These are phyloP conservation scores for Trametes polyzona DNA, from an alignment of 1,284 basidiomycete species.

Conservation along the genomic window DNA sequence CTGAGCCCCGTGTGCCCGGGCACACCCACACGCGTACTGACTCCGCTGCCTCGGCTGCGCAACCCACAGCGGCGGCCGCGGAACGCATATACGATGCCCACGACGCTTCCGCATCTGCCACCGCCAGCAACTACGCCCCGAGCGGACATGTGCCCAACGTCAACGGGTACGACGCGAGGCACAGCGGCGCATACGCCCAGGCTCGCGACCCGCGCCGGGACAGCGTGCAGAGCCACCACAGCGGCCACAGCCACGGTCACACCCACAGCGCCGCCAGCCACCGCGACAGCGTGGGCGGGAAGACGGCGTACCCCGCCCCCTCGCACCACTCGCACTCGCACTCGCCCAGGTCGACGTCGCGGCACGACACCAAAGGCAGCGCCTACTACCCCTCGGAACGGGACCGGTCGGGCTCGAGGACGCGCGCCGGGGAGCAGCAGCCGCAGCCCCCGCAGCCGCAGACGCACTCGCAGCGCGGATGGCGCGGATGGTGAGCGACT, in stretches of 20 bases:
- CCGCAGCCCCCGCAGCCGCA: neutral
- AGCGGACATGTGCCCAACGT: no score
- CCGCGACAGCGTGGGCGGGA: neutral
- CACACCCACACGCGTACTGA: constrained; percentile 3
- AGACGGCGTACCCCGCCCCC: no score
- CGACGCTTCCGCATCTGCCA: neutral
- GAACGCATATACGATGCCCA: constrained; percentile 1
- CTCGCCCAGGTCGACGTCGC: neutral
- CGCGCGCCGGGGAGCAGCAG: no score
- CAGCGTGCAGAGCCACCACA: constrained; percentile 2
- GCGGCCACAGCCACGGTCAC: neutral
- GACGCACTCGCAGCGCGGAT: constrained; percentile 14
- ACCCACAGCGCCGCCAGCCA: neutral
- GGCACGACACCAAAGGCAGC: constrained; percentile 5
- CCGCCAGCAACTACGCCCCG: no score
- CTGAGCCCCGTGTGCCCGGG: neutral
- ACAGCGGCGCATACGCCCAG: neutral
- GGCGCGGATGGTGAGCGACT: constrained; percentile 29
- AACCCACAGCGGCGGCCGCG: neutral
- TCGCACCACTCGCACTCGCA: no score
- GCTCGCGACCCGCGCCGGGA: constrained; percentile 2
- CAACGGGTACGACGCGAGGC: neutral
- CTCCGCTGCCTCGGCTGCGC: neutral
- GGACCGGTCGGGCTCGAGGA: no score
- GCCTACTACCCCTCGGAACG: neutral